A percentile compares a stretch with the other conserved stretches of the same genome.
Evolutionary conservation across 345 rosid genomes (phyloP).

Genomic region (Arabis alpina): DNA sequence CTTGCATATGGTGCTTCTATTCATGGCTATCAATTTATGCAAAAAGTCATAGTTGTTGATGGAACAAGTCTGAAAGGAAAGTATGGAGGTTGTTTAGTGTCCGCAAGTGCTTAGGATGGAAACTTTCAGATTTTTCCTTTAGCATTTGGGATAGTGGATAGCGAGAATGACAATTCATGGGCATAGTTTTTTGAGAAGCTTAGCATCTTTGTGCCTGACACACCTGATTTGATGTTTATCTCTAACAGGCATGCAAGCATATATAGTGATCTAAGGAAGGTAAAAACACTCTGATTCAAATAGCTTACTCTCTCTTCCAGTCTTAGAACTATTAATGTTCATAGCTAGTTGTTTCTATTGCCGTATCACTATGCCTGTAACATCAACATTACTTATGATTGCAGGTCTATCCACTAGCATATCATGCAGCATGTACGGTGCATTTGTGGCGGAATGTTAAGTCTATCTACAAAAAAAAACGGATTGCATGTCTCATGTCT

Average conservation of each 20-base stretch:
- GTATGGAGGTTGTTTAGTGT: neutral
- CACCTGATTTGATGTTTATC: neutral
- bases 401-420: too few relatives aligned
- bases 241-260: neutral
- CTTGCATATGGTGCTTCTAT: too few relatives aligned
- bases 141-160: neutral
- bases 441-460: neutral
- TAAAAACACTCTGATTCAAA: too few relatives aligned
- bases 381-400: too few relatives aligned
- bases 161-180: neutral
- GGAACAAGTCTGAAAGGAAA: neutral
- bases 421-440: neutral
- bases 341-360: too few relatives aligned
- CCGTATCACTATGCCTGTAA: too few relatives aligned
- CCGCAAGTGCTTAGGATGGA: neutral
- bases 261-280: neutral
- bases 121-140: neutral
- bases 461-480: neutral
- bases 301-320: too few relatives aligned
- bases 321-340: too few relatives aligned
- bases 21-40: too few relatives aligned
- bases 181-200: neutral
- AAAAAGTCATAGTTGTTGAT: neutral
- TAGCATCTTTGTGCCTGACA: neutral
- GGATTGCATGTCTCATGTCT: neutral